phyloP scores from a whole-genome alignment of 768 basidiomycete species.

The Hygrophoropsis aurantiaca region DNA sequence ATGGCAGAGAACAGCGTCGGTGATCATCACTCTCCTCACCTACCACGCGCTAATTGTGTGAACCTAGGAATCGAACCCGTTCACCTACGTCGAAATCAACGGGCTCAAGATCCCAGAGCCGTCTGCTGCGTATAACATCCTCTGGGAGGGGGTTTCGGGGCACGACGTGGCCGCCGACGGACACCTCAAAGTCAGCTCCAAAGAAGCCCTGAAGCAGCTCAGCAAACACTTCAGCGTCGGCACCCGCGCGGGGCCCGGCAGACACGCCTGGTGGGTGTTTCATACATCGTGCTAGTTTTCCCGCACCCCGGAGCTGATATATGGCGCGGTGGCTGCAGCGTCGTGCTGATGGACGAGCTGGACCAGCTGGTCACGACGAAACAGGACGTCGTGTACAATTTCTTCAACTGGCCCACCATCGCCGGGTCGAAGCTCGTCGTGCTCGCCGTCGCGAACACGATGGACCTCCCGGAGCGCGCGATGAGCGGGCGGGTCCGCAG shows the following conservation, averaged over 20 bases:
- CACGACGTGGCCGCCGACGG: slow-evolving; percentile 64
- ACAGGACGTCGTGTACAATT: slow-evolving; percentile 98
- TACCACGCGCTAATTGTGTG: neutral
- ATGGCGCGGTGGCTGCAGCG: slow-evolving; percentile 47
- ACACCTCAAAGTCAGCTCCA: slow-evolving; percentile 65
- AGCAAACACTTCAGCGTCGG: slow-evolving; percentile 75
- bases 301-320: no score
- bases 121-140: slow-evolving; percentile 83
- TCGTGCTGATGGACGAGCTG: slow-evolving; percentile 97
- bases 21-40: slow-evolving; percentile 5
- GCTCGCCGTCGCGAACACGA: slow-evolving; percentile 95
- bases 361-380: slow-evolving; percentile 95
- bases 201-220: slow-evolving; percentile 80
- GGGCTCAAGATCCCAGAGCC: slow-evolving; percentile 93
- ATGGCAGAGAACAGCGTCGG: slow-evolving; percentile 82
- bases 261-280: slow-evolving; percentile 79
- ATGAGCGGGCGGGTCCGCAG: slow-evolving; percentile 92
- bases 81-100: slow-evolving; percentile 97
- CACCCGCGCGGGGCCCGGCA: slow-evolving; percentile 66
- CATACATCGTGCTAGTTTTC: neutral
- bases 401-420: slow-evolving; percentile 99
- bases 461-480: slow-evolving; percentile 94
- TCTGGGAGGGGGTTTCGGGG: slow-evolving; percentile 93
- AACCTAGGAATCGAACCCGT: slow-evolving; percentile 84
- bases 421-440: slow-evolving; percentile 87